Base-by-base conservation (phyloP, 371 early-diverging fungal species). In the Rhizopus microsporus region DNA sequence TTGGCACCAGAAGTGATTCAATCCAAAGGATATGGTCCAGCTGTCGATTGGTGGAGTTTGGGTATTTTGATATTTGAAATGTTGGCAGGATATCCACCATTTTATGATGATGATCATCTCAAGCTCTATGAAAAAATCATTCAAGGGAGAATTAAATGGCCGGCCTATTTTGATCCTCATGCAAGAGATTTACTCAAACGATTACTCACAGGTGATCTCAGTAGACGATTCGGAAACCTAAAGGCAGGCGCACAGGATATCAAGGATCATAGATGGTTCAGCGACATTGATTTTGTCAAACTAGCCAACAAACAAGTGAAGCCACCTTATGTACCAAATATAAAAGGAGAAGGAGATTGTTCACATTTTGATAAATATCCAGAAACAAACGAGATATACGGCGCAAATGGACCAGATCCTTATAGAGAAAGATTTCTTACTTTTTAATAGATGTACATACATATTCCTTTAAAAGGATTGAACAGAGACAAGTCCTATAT, bases 11-110 rank as follows among this genome's bases (percentile, higher is more conserved):
- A 99, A 74, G 97, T 99, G 57, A 96, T 99, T 71, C 91, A 93
- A 71, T 91, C 93, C 51, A 92, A 94, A 77, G 98, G 95, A 31
- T 97, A 99, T 69, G 94, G 95, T 16, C 89, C 90, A 69, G 93
- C 96, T 7, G 99, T 95, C 3, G 99, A 99, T 77, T 97, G 96
- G 94, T 99, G 97, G 94, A 95, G 99, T 5, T 77, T 99, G 45
- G 99, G 99, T 30, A 88, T 99, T 44, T 80, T 99, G 39, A 91
- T 99, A 39, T 99, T 93, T 75, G 99, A 99, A 83, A 92, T 95
- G 87, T 69, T 91, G 69, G 89, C 88, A 34, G 98, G 98, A 10
- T 82, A 94, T 68, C 97, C 97, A 43, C 98, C 98, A n/a, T 98
- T 98, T 82, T 94, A 91, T 76, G 98, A 95, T 73, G 96, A 97